Base-by-base conservation (phyloP, 148 eudicot species). In the Polygonum aviculare region DNA sequence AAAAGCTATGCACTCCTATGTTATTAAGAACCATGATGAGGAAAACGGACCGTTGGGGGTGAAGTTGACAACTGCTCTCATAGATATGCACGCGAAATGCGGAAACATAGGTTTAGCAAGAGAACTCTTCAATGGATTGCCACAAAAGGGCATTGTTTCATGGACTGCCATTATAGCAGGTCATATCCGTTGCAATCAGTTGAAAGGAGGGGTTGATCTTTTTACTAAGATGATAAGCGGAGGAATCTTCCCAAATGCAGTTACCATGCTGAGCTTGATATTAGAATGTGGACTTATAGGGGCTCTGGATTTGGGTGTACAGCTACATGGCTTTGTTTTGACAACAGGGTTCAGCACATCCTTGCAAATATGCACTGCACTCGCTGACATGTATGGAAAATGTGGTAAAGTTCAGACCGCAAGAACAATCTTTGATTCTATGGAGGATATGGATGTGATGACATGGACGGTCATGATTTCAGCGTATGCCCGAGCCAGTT, bases 121-220 rank as follows among this genome's bases (percentile, higher is more conserved):
- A 2, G 57, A 55, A 4, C 79, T 88, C 36, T 88, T 90, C 78
- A 80, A 85, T 52, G 38, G 63, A 51, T 78, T 84, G 81, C 71
- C 57, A n/a, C 77, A 79, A 7, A 86, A 79, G 81, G 82, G 75
- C 71, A 79, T 86, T 74, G 90, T 84, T 72, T 82, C 88, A 33
- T 88, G 90, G 84, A 90, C 83, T 59, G 86, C 83, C 38, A 90
- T 88, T n/a, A 78, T 88, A 33, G 72, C 90, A 14, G 90, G 91
- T 0, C 85, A 83, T 65, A 83, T 89, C 39, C 85, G 78, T 41
- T 82, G 83, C 50, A 85, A 83, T 26, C 41, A 35, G 33, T 77
- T 88, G 19, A 76, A 78, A 40, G 82, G 83, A 26, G 85, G 72
- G 15, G 86, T 80, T 12, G 60, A 49, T 48, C 81, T 90, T 50